These are phyloP conservation scores for Furcasterigmium furcatum DNA, from an alignment of 2,329 filamentous ascomycete species.

Conservation along the genomic window DNA sequence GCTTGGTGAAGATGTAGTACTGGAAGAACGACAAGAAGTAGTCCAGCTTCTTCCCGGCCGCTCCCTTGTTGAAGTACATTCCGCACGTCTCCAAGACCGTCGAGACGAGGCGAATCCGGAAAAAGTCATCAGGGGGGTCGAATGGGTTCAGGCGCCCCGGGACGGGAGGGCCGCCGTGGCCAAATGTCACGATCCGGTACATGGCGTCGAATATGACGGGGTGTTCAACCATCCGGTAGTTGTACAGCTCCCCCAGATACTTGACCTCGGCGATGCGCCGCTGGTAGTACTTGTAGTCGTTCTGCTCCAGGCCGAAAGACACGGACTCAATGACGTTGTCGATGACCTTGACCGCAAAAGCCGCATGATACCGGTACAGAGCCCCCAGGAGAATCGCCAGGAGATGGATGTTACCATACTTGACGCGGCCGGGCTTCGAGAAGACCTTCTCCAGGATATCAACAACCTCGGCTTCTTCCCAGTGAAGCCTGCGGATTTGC, in stretches of 20 bases:
- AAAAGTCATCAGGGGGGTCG: constrained; percentile 91
- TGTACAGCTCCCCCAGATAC: constrained; percentile 94
- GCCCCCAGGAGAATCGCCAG: constrained; percentile 86
- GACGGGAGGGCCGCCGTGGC: constrained; percentile 80
- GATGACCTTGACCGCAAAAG: constrained; percentile 86
- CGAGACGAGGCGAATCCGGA: constrained; percentile 86
- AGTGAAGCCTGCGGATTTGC: constrained; percentile 91
- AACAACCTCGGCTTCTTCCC: constrained; percentile 90
- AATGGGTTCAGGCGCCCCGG: constrained; percentile 74
- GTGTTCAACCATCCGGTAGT: constrained; percentile 95
- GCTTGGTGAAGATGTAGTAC: constrained; percentile 93
- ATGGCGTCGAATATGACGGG: constrained; percentile 92
- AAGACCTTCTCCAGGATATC: constrained; percentile 84
- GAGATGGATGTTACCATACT: constrained; percentile 94
- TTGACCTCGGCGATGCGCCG: constrained; percentile 93
- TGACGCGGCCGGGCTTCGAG: constrained; percentile 93
- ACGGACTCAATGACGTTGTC: constrained; percentile 90
- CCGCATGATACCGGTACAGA: constrained; percentile 86
- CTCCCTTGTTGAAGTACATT: constrained; percentile 91
- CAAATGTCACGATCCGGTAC: constrained; percentile 92
- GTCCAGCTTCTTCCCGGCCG: constrained; percentile 93
- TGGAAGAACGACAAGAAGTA: constrained; percentile 97
- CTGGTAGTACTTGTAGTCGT: constrained; percentile 97
- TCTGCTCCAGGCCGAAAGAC: constrained; percentile 83
- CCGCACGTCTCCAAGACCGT: constrained; percentile 93